Percentiles rank a stretch among this genome's conserved stretches.
These are phyloP conservation scores for Tetraselmis chui DNA, from an alignment of 139 green algal genomes.

Conservation along the genomic window DNA sequence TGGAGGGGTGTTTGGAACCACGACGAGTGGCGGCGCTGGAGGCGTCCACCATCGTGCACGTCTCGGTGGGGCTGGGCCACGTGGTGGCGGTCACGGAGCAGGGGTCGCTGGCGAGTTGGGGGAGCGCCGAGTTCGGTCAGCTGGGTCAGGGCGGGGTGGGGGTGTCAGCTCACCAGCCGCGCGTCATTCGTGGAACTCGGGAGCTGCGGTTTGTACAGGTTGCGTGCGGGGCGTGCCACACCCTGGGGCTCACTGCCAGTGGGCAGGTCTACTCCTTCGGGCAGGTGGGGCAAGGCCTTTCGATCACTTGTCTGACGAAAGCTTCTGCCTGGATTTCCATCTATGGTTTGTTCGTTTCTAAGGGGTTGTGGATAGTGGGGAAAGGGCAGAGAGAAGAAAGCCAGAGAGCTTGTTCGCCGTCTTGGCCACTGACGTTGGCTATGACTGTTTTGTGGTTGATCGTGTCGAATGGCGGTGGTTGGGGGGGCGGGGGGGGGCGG, in stretches of 20 bases:
- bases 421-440: too few species aligned
- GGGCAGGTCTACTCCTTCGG: constrained; percentile 53
- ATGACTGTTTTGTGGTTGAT: too few species aligned
- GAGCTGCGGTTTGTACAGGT: constrained; percentile 30
- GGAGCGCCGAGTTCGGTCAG: constrained; percentile 55
- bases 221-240: constrained; percentile 50
- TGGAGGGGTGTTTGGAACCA: constrained; percentile 1
- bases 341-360: too few species aligned
- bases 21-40: constrained; percentile 40
- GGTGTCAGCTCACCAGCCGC: constrained; percentile 8
- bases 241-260: constrained; percentile 37
- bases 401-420: too few species aligned
- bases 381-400: too few species aligned
- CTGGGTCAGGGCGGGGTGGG: constrained; percentile 29
- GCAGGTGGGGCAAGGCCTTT: too few species aligned
- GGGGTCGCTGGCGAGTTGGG: constrained; percentile 45
- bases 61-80: constrained; percentile 37
- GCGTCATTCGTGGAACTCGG: not conserved
- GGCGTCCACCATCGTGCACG: constrained; percentile 18
- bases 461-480: too few species aligned
- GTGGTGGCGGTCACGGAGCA: constrained; percentile 42
- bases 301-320: too few species aligned
- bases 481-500: too few species aligned
- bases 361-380: too few species aligned
- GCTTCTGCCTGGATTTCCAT: too few species aligned